These are phyloP conservation scores for Syncephalastrum contaminatum DNA, from an alignment of 371 early-diverging fungal genomes.

Conservation along the genomic window DNA sequence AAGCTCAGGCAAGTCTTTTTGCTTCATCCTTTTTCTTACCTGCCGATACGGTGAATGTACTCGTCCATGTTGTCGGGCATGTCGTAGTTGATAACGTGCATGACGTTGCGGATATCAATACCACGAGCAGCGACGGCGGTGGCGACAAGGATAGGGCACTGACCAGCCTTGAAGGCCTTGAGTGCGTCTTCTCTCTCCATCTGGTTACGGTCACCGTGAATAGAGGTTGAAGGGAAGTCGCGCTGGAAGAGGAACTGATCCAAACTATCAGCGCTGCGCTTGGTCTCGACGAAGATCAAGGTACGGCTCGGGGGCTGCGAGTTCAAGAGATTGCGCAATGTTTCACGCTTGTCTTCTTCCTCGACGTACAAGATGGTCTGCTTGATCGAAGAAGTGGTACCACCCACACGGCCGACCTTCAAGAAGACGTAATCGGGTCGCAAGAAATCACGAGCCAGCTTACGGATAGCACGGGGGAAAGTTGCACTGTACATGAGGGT, in stretches of 20 bases:
- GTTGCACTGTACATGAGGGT: slow-evolving; percentile 98
- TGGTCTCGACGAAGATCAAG: slow-evolving; percentile 83
- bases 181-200: slow-evolving; percentile 81
- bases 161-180: slow-evolving; percentile 70
- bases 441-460: slow-evolving; percentile 87
- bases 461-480: slow-evolving; percentile 88
- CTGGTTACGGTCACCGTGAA: slow-evolving; percentile 81
- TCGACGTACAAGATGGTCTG: slow-evolving; percentile 43
- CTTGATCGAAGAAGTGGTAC: slow-evolving; percentile 40
- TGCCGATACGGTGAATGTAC: slow-evolving; percentile 84
- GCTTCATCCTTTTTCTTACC: slow-evolving; percentile 17
- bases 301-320: slow-evolving; percentile 56
- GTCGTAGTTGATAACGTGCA: slow-evolving; percentile 88
- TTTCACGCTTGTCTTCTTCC: slow-evolving; percentile 49
- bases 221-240: slow-evolving; percentile 67
- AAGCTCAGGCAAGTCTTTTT: slow-evolving; percentile 10
- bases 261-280: slow-evolving; percentile 73
- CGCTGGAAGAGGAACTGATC: slow-evolving; percentile 68
- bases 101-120: slow-evolving; percentile 81
- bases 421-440: slow-evolving; percentile 47
- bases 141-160: slow-evolving; percentile 84
- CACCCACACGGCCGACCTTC: slow-evolving; percentile 41
- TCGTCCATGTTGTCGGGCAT: slow-evolving; percentile 76
- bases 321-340: slow-evolving; percentile 25
- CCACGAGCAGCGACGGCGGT: slow-evolving; percentile 95